These are phyloP conservation scores for Suillus subluteus DNA, from an alignment of 768 basidiomycete genomes.

Conservation along the genomic window DNA sequence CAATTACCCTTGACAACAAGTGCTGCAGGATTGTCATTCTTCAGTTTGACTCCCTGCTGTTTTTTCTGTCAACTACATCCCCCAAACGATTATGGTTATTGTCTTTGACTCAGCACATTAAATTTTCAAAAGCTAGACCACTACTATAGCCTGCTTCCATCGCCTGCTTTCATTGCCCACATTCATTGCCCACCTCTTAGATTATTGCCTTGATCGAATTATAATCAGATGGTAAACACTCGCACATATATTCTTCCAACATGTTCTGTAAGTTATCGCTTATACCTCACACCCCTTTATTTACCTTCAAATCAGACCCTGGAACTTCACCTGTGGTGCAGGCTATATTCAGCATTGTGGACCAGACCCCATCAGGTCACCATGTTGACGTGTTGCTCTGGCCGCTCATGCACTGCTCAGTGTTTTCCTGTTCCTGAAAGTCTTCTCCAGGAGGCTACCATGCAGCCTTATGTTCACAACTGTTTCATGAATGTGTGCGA, in stretches of 20 bases:
- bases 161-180: too few species aligned
- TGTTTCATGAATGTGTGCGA: conserved; percentile 9
- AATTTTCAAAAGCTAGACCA: neutral
- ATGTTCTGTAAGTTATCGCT: neutral
- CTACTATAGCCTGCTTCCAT: neutral
- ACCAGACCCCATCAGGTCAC: neutral
- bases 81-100: neutral
- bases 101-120: neutral
- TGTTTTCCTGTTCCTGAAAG: conserved; percentile 13
- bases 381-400: conserved; percentile 5
- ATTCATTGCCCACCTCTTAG: too few species aligned
- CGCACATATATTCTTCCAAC: conserved; percentile 3
- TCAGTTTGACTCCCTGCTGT: neutral
- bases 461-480: conserved; percentile 18
- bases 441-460: conserved; percentile 4
- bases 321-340: conserved; percentile 9
- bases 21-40: neutral
- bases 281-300: neutral
- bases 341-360: conserved; percentile 11
- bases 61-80: too few species aligned
- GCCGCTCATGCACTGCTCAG: neutral
- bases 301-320: conserved; percentile 6
- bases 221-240: conserved; percentile 10
- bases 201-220: too few species aligned
- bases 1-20: neutral